Percentiles rank a stretch among this genome's conserved stretches.
Evolutionary conservation across 345 rosid genomes (phyloP).

Genomic region (Populus deltoides): DNA sequence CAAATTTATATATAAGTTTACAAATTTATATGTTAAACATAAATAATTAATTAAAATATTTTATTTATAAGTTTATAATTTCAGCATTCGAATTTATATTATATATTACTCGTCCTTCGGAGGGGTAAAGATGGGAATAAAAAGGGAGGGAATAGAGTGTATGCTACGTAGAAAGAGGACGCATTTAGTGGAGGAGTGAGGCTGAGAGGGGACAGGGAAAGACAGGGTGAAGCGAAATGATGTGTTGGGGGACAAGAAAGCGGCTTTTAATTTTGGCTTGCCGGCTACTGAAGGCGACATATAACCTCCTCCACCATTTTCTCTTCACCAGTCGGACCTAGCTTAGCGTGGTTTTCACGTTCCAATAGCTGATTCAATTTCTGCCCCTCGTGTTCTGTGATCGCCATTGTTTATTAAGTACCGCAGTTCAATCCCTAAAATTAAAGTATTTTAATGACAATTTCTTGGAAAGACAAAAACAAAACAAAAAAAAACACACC

Average conservation of each 20-base stretch:
- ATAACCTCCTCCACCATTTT: conserved; percentile 20
- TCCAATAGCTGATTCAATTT: background rate
- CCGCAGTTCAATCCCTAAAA: no score
- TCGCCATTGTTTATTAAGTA: background rate
- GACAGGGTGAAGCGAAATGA: conserved; percentile 40
- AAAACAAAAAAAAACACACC: no score
- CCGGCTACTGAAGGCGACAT: conserved; percentile 44
- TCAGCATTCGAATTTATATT: no score
- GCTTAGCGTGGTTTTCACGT: background rate
- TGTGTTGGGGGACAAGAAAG: conserved; percentile 50
- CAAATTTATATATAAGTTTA: no score
- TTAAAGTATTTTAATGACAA: no score
- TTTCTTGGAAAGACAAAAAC: no score
- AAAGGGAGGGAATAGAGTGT: background rate
- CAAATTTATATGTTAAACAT: no score
- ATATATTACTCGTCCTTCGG: no score
- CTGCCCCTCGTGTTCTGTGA: background rate
- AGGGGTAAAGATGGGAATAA: background rate
- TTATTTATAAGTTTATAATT: no score
- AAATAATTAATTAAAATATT: no score
- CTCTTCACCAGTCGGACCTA: conserved; percentile 1
- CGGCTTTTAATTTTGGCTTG: conserved; percentile 45
- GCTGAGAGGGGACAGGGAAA: conserved; percentile 37
- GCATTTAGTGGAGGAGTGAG: conserved; percentile 1
- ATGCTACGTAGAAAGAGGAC: conserved; percentile 12